Conservation (phyloP, 106 monocot genomes). For the Dioscorea dumetorum region DNA sequence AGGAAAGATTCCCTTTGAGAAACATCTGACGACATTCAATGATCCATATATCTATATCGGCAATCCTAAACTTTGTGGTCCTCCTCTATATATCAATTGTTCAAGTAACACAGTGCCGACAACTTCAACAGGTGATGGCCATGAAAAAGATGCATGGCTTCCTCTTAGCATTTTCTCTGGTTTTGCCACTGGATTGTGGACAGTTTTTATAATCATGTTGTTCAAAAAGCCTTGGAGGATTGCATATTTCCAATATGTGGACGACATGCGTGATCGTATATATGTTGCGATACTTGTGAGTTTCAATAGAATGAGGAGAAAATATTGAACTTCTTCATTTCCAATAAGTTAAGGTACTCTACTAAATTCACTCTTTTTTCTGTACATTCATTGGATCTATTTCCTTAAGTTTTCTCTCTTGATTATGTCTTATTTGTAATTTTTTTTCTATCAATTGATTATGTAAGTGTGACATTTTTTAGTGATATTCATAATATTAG, state of each 20-base stretch:
- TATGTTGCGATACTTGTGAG: neutral
- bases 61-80: neutral
- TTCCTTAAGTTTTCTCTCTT: too few relatives aligned
- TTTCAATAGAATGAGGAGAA: too few relatives aligned
- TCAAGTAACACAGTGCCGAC: neutral
- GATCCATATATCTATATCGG: neutral
- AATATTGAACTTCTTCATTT: too few relatives aligned
- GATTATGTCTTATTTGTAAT: too few relatives aligned
- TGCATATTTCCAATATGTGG: neutral
- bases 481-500: too few relatives aligned
- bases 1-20: neutral
- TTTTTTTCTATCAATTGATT: too few relatives aligned
- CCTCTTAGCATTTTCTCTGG: neutral
- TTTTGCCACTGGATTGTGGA: neutral
- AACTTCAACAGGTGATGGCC: neutral
- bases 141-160: neutral
- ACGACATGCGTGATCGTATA: neutral
- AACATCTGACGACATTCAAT: neutral
- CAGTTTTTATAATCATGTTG: neutral
- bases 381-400: too few relatives aligned
- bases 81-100: neutral
- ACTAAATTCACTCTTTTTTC: too few relatives aligned
- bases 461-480: too few relatives aligned
- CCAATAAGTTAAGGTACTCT: too few relatives aligned
- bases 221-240: neutral